Evolutionary conservation across 805 yeast species (phyloP).

Genomic region (Candida rishiriensis): DNA sequence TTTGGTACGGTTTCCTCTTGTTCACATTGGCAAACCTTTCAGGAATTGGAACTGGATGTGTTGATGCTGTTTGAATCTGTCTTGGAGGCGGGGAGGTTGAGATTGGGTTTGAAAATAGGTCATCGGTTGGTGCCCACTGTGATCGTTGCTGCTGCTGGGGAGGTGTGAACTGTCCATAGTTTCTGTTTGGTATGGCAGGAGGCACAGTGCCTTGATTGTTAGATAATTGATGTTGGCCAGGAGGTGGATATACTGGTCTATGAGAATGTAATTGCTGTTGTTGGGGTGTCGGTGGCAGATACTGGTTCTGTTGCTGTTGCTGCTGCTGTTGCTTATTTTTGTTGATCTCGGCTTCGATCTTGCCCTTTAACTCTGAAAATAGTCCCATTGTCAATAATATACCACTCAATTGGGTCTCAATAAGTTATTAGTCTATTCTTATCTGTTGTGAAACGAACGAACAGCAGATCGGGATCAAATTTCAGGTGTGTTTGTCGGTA

Average conservation of each 20-base stretch:
- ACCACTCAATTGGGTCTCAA: too few species aligned
- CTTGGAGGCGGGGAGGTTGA: slow-evolving; percentile 17
- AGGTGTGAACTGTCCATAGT: slow-evolving; percentile 7
- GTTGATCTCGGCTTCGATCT: slow-evolving; percentile 5
- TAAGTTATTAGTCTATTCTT: too few species aligned
- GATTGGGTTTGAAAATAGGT: slow-evolving; percentile 20
- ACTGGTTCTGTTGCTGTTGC: background rate
- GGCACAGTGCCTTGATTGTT: slow-evolving; percentile 3
- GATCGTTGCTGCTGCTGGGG: too few species aligned
- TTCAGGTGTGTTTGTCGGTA: too few species aligned
- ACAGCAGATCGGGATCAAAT: too few species aligned
- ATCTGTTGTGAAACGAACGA: too few species aligned
- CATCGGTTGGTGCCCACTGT: background rate
- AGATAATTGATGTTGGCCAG: background rate
- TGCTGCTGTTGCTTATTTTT: background rate
- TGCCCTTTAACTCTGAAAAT: slow-evolving; percentile 13
- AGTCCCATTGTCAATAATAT: slow-evolving; percentile 16
- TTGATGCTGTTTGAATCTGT: slow-evolving; percentile 42
- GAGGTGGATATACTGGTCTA: background rate
- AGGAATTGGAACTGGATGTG: slow-evolving; percentile 65
- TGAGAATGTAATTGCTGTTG: background rate
- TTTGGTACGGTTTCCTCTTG: slow-evolving; percentile 50
- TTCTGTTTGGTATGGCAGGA: slow-evolving; percentile 25
- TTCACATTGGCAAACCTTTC: slow-evolving; percentile 32
- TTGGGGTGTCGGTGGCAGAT: background rate